Percentiles rank a stretch among this genome's conserved stretches.
These are phyloP conservation scores for Fraxinus paxiana DNA, from an alignment of 305 asterid genomes.

Conservation along the genomic window DNA sequence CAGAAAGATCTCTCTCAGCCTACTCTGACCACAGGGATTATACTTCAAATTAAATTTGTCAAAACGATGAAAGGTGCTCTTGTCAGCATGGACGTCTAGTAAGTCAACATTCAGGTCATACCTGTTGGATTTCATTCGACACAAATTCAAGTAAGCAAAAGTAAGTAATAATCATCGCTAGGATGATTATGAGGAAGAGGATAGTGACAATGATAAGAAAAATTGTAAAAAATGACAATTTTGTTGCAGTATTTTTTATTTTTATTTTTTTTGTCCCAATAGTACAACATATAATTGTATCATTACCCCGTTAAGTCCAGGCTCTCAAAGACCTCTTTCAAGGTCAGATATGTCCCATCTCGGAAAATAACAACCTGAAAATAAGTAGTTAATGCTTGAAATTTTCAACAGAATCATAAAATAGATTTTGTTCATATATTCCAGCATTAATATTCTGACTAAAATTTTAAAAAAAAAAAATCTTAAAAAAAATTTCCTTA, in stretches of 20 bases:
- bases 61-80: slow-evolving; percentile 98
- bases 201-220: slow-evolving; percentile 16
- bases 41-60: slow-evolving; percentile 98
- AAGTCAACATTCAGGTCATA: slow-evolving; percentile 96
- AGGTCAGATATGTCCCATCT: slow-evolving; percentile 91
- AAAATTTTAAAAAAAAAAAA: background rate
- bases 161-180: slow-evolving; percentile 15
- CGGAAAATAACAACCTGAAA: slow-evolving; percentile 85
- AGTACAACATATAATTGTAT: slow-evolving; percentile 13
- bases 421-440: background rate
- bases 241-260: background rate
- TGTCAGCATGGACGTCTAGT: slow-evolving; percentile 97
- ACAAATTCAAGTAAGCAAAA: slow-evolving; percentile 10
- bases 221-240: background rate
- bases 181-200: background rate
- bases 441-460: background rate
- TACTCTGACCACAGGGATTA: slow-evolving; percentile 99
- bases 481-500: background rate
- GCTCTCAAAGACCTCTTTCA: slow-evolving; percentile 98
- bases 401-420: slow-evolving; percentile 4
- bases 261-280: background rate
- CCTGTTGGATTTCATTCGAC: slow-evolving; percentile 37
- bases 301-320: slow-evolving; percentile 91
- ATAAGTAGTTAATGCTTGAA: slow-evolving; percentile 24
- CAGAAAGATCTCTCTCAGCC: slow-evolving; percentile 91